These are phyloP conservation scores for Crithidia thermophila DNA, from an alignment of 208 protist genomes.

Conservation along the genomic window DNA sequence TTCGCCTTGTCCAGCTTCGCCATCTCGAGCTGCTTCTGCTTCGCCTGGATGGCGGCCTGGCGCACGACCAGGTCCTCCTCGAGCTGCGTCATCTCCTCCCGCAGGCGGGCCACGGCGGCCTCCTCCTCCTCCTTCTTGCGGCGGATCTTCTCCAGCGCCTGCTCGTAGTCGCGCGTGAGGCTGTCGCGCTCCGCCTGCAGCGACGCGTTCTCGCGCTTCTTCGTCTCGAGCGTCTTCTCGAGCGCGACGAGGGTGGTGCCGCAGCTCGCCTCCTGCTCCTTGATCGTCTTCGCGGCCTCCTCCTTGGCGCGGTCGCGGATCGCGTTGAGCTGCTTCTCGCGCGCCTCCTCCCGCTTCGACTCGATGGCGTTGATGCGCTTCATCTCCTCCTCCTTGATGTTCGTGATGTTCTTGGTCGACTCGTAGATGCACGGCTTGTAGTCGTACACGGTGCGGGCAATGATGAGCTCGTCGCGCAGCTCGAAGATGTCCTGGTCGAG, in stretches of 20 bases:
- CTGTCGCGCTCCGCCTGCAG: constrained; percentile 81
- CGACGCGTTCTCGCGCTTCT: constrained; percentile 79
- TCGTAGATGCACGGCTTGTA: constrained; percentile 92
- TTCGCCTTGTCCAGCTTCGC: constrained; percentile 85
- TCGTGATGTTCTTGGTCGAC: constrained; percentile 72
- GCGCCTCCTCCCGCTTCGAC: constrained; percentile 72
- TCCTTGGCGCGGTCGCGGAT: constrained; percentile 75
- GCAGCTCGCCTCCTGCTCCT: constrained; percentile 76
- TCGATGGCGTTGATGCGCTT: constrained; percentile 82
- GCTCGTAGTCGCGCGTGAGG: constrained; percentile 82
- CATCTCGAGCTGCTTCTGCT: constrained; percentile 91
- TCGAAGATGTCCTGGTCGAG: constrained; percentile 90
- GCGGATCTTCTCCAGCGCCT: constrained; percentile 87
- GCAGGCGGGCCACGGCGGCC: constrained; percentile 53
- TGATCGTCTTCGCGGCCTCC: constrained; percentile 74
- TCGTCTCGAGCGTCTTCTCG: constrained; percentile 73
- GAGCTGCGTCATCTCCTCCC: constrained; percentile 79
- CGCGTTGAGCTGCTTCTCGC: constrained; percentile 70
- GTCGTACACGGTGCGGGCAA: constrained; percentile 88
- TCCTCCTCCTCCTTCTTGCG: constrained; percentile 92
- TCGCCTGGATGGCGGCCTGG: constrained; percentile 69
- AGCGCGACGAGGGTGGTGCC: constrained; percentile 78
- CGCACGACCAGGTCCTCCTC: constrained; percentile 82
- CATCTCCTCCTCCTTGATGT: constrained; percentile 91
- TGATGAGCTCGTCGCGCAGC: constrained; percentile 85